phyloP scores from a whole-genome alignment of 1,139 yeast genomes.

The Waltiozyma sp. region DNA sequence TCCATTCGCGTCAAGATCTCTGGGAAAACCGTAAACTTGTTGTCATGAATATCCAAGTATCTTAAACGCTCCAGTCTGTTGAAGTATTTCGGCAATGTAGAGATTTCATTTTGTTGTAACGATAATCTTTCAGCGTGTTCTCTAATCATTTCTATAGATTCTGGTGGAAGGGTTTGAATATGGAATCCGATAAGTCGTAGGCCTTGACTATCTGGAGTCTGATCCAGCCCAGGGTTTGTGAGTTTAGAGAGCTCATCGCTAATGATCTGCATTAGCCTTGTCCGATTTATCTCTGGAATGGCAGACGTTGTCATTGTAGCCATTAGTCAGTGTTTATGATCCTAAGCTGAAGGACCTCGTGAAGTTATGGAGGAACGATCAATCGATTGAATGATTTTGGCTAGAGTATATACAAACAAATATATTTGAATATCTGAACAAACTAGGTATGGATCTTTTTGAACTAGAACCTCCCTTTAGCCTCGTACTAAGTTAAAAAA shows the following conservation, averaged over 20 bases:
- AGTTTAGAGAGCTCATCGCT: constrained; percentile 10
- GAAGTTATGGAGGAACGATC: too few species aligned
- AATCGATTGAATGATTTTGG: too few species aligned
- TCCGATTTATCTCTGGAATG: constrained; percentile 5
- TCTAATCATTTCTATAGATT: constrained; percentile 28
- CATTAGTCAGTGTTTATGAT: background rate
- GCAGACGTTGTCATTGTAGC: background rate
- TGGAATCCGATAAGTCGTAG: constrained; percentile 23
- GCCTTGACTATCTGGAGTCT: constrained; percentile 12
- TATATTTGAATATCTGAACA: too few species aligned
- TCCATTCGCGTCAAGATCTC: constrained; percentile 29
- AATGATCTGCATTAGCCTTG: constrained; percentile 14
- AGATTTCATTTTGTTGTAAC: constrained; percentile 39
- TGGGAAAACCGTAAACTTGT: constrained; percentile 46
- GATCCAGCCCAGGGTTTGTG: constrained; percentile 4
- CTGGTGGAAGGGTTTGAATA: constrained; percentile 25
- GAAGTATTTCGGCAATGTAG: constrained; percentile 39
- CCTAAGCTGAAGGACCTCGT: too few species aligned
- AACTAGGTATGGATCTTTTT: too few species aligned
- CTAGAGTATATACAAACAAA: too few species aligned
- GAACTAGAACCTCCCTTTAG: too few species aligned
- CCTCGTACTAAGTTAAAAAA: too few species aligned
- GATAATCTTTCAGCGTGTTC: constrained; percentile 41
- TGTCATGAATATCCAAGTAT: constrained; percentile 59
- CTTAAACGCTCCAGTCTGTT: constrained; percentile 35